Evolutionary conservation across 805 yeast genomes (phyloP), one percentile per base, ranked within the genome.

Genomic region (Metschnikowia koreensis): DNA sequence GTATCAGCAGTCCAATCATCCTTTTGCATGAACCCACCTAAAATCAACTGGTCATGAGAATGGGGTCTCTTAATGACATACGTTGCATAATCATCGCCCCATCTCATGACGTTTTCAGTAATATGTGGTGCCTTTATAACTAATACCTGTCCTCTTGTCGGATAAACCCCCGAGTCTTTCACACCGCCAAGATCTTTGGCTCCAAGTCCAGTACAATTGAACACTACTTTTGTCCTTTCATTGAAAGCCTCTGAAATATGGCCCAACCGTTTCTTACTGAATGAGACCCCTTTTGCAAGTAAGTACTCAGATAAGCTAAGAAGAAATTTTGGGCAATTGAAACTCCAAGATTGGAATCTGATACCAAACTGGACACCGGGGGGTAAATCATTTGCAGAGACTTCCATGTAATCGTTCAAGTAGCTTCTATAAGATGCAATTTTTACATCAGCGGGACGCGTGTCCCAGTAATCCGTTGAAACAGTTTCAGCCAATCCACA

Each of bases 81-180:
- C 0, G 90, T 85, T 4, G 87, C 69, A 52, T 71, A 74, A 45
- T 76, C 80, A 3, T 65, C 67, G n/a, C 86, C 86, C 87, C 87
- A 83, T 47, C 81, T 69, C 74, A 81, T 62, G 54, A 67, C 68
- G 64, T 86, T 87, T 59, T 81, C 82, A 34, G 70, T 70, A 53
- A 87, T 73, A 59, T 85, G 87, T 2, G 91, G 90, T 0, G 90
- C 89, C 54, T 75, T 78, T 22, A 87, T 75, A 9, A 87, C 84
- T 16, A 87, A 85, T 27, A 87, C 90, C 62, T 88, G 96, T 6
- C 96, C 96, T 52, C 96, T 73, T 0, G 88, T 81, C 7, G 96
- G 93, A 58, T 83, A 86, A 16, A 85, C 79, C 1, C 70, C 68
- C 8, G 69, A 54, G 61, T 89, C 96, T 17, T 71, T 68, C 15